Percentiles rank a stretch among this genome's conserved stretches.
phyloP scores from a whole-genome alignment of 768 basidiomycete genomes.

The Suillus subalutaceus region DNA sequence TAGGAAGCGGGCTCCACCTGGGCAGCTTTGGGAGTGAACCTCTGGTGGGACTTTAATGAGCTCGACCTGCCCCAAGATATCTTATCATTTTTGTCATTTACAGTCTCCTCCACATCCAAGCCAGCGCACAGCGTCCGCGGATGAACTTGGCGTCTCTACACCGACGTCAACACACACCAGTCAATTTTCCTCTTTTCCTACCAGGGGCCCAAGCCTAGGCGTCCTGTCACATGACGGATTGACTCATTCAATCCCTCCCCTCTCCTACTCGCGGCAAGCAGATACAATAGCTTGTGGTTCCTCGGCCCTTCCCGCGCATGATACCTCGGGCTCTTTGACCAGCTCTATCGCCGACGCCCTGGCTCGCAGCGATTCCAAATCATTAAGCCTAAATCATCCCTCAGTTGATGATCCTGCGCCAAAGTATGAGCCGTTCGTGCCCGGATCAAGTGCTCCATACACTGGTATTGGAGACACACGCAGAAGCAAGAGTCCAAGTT shows the following conservation, averaged over 20 bases:
- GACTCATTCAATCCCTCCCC: constrained; percentile 18
- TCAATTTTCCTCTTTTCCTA: constrained; percentile 72
- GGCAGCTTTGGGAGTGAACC: constrained; percentile 16
- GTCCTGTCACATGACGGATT: constrained; percentile 33
- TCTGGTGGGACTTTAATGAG: neutral
- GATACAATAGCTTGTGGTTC: constrained; percentile 12
- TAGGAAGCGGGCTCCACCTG: constrained; percentile 34
- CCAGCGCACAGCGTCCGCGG: constrained; percentile 22
- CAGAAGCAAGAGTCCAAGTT: constrained; percentile 35
- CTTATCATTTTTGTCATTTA: constrained; percentile 17
- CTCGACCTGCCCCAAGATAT: constrained; percentile 23
- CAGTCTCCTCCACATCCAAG: constrained; percentile 16
- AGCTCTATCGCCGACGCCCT: constrained; percentile 44
- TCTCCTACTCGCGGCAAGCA: constrained; percentile 19
- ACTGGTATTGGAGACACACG: constrained; percentile 17
- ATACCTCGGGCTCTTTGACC: constrained; percentile 34
- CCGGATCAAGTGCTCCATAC: constrained; percentile 16
- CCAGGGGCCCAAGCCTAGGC: constrained; percentile 33
- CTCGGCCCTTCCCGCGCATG: neutral
- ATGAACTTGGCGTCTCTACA: constrained; percentile 29
- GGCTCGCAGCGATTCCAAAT: constrained; percentile 21
- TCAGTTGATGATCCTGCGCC: constrained; percentile 38
- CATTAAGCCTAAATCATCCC: constrained; percentile 11
- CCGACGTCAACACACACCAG: constrained; percentile 12
- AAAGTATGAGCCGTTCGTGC: constrained; percentile 36